Base-by-base conservation (phyloP, 139 green algal genomes). In the Chlamydomonas sp. region DNA sequence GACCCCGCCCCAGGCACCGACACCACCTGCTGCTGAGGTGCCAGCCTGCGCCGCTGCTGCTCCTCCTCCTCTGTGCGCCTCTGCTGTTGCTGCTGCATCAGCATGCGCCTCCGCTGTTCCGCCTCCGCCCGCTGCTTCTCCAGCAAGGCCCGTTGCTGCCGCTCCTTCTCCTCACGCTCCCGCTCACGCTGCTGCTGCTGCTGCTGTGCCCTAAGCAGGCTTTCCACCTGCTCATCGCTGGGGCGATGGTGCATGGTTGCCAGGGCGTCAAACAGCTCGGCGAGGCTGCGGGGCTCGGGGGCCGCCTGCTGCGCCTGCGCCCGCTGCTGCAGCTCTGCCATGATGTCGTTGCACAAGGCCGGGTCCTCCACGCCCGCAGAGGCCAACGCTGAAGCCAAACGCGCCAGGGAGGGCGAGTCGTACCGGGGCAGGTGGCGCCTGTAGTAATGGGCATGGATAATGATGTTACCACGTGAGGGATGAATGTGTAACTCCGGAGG, bases 351-450 rank as follows among this genome's bases (percentile, higher is more conserved):
- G 62, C 83, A 87, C 60, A 87, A 8, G 6, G 62, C 60, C 5
- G 83, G 83, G 61, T 87, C 83, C 0, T 62, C 62, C 49, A 87
- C 71, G 20, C 83, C 83, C 12, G 83, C 83, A 0, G 72, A 72
- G 16, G 83, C 83, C 69, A 87, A 63, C 1, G 62, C 83, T 0
- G 73, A 81, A 4, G 83, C 83, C 62, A 87, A 73, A 5, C 83
- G 83, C 14, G 83, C 83, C 83, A 87, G 4, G 31, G 62, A 60
- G 31, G 18, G 7, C 12, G 73, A 7, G 83, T 80, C 83, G 83
- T 81, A 87, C 8, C 68, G 72, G 8, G 83, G 73, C n/a, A 87
- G 83, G 63, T 81, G 83, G 31, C 83, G 83, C 83, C 83, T 86
- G 68, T 18, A 61, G 18, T 18, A 18, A 4, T n/a, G 76, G 6